Percentiles rank a stretch among this genome's conserved stretches.
These are phyloP conservation scores for Fusarium concolor DNA, from an alignment of 2,329 filamentous ascomycete genomes.

Conservation along the genomic window DNA sequence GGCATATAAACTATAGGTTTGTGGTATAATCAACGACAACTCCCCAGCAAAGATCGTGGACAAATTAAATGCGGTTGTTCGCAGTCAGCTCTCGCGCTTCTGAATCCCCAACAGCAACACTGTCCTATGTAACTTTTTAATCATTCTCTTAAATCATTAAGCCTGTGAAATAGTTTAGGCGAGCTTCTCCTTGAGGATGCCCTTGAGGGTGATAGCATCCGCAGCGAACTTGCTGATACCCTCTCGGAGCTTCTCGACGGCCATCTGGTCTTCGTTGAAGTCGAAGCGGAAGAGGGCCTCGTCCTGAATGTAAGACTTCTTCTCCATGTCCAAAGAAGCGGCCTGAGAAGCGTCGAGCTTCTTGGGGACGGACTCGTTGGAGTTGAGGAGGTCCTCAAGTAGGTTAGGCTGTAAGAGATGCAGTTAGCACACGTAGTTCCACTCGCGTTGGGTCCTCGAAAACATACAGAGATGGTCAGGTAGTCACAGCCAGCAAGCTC, in stretches of 20 bases:
- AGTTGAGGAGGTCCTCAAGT: slow-evolving; percentile 94
- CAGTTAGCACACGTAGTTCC: slow-evolving; percentile 32
- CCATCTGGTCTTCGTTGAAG: slow-evolving; percentile 99
- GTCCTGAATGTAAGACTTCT: slow-evolving; percentile 90
- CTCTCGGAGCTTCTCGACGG: slow-evolving; percentile 98
- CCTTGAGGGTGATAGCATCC: slow-evolving; percentile 93
- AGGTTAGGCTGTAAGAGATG: slow-evolving; percentile 76
- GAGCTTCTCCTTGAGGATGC: slow-evolving; percentile 90
- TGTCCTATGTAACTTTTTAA: slow-evolving; percentile 34
- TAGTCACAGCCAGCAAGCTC: slow-evolving; percentile 99
- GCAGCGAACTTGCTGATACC: slow-evolving; percentile 99
- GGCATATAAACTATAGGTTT: slow-evolving; percentile 17
- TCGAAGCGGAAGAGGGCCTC: slow-evolving; percentile 96
- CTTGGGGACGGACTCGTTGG: slow-evolving; percentile 82
- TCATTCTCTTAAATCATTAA: slow-evolving; percentile 23
- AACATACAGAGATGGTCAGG: slow-evolving; percentile 91
- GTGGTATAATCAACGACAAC: slow-evolving; percentile 38
- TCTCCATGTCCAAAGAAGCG: slow-evolving; percentile 77
- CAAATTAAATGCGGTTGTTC: slow-evolving; percentile 16
- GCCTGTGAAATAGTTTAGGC: slow-evolving; percentile 51
- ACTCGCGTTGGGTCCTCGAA: neutral
- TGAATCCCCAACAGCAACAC: slow-evolving; percentile 2
- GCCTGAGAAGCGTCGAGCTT: slow-evolving; percentile 85
- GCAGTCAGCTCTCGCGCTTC: slow-evolving; percentile 15
- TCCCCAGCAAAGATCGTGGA: slow-evolving; percentile 19